These are phyloP conservation scores for Aleurites moluccanus DNA, from an alignment of 441 rosid genomes.

Conservation along the genomic window DNA sequence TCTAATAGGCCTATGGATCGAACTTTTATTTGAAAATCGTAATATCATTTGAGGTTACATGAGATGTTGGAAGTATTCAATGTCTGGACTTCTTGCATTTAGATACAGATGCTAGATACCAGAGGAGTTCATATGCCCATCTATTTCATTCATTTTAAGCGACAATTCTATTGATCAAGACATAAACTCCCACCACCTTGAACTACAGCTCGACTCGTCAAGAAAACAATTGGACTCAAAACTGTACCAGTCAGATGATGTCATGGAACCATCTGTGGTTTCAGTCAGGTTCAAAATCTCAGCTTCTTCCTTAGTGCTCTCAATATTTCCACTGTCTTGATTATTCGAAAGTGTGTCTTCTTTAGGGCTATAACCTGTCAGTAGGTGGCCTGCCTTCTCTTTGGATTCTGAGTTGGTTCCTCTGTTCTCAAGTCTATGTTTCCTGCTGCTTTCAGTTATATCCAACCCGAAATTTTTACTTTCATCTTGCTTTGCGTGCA, in stretches of 20 bases:
- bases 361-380: neutral
- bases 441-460: constrained; percentile 1
- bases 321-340: constrained; percentile 9
- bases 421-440: constrained; percentile 4
- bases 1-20: neutral
- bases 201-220: constrained; percentile 15
- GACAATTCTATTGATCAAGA: constrained; percentile 1
- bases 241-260: constrained; percentile 17
- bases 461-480: neutral
- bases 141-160: neutral
- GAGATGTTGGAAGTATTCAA: neutral
- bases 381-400: constrained; percentile 4
- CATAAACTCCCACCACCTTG: constrained; percentile 24
- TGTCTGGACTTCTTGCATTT: neutral
- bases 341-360: constrained; percentile 6
- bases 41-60: neutral
- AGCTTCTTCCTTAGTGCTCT: constrained; percentile 1
- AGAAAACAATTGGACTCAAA: constrained; percentile 7
- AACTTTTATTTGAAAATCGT: neutral
- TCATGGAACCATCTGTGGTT: neutral
- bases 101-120: neutral
- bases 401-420: neutral
- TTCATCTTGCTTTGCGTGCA: constrained; percentile 9
- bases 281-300: constrained; percentile 6
- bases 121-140: neutral